Conservation (phyloP, 208 protist species). For the Endotrypanum monterogeii region DNA sequence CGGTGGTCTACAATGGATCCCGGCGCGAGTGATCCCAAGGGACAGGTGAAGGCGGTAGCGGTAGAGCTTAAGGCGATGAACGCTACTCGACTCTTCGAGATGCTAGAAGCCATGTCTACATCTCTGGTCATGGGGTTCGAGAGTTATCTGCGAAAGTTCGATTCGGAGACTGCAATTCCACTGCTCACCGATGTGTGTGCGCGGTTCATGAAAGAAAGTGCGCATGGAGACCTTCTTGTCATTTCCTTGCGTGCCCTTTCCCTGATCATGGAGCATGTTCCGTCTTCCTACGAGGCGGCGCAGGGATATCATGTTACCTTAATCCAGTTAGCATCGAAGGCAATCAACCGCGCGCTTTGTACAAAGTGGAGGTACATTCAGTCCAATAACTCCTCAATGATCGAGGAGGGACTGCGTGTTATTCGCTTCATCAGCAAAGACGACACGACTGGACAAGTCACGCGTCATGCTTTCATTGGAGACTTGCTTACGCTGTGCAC, state of each 20-base stretch:
- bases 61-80: conserved; percentile 40
- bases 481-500: conserved; percentile 75
- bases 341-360: conserved; percentile 57
- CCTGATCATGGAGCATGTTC: conserved; percentile 86
- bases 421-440: conserved; percentile 82
- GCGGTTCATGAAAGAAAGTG: conserved; percentile 30
- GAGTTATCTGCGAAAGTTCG: conserved; percentile 77
- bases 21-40: conserved; percentile 37
- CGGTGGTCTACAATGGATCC: conserved; percentile 21
- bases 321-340: conserved; percentile 46
- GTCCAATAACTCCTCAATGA: conserved; percentile 49
- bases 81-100: conserved; percentile 42
- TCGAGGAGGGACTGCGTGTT: conserved; percentile 80
- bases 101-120: conserved; percentile 56
- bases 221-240: conserved; percentile 61
- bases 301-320: conserved; percentile 49
- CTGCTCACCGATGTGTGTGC: conserved; percentile 55
- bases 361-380: conserved; percentile 57
- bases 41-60: conserved; percentile 61
- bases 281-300: conserved; percentile 62
- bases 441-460: conserved; percentile 59
- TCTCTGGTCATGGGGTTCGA: conserved; percentile 88
- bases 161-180: conserved; percentile 50
- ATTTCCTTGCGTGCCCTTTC: conserved; percentile 73
- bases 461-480: conserved; percentile 57